Conservation (phyloP, 2,329 filamentous ascomycete species). For the Aspergillus fumigatiaffinis region DNA sequence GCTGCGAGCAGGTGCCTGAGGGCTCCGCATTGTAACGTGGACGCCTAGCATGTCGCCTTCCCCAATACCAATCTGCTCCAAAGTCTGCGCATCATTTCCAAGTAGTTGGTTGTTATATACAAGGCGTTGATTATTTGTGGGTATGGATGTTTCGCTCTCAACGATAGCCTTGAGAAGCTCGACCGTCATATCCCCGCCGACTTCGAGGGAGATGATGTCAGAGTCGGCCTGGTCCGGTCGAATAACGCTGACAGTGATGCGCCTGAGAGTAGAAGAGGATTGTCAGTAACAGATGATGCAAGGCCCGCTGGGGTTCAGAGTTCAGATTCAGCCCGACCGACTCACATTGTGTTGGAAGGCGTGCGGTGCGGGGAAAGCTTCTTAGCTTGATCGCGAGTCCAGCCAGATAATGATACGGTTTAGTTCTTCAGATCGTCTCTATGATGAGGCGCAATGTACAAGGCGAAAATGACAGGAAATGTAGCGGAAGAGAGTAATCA, state of each 20-base stretch:
- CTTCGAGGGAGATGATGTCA: slow-evolving; percentile 76
- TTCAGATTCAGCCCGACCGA: background rate
- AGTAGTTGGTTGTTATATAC: slow-evolving; percentile 87
- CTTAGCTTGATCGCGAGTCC: background rate
- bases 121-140: slow-evolving; percentile 71
- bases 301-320: background rate
- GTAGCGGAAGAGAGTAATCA: background rate
- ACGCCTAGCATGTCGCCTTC: slow-evolving; percentile 93
- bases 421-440: background rate
- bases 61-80: slow-evolving; percentile 73
- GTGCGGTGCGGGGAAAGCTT: slow-evolving; percentile 16
- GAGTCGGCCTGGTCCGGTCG: slow-evolving; percentile 67
- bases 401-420: background rate
- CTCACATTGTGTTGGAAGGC: slow-evolving; percentile 18
- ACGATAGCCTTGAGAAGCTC: slow-evolving; percentile 84
- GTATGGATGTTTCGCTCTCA: slow-evolving; percentile 74
- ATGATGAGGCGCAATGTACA: background rate
- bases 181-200: slow-evolving; percentile 77
- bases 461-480: background rate
- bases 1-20: slow-evolving; percentile 28
- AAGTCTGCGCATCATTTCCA: slow-evolving; percentile 70
- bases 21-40: slow-evolving; percentile 54
- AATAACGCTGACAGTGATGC: slow-evolving; percentile 80
- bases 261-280: slow-evolving; percentile 51
- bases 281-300: background rate